Evolutionary conservation across 2,329 filamentous ascomycete species (phyloP).

Genomic region (Cytospora paraplurivora): DNA sequence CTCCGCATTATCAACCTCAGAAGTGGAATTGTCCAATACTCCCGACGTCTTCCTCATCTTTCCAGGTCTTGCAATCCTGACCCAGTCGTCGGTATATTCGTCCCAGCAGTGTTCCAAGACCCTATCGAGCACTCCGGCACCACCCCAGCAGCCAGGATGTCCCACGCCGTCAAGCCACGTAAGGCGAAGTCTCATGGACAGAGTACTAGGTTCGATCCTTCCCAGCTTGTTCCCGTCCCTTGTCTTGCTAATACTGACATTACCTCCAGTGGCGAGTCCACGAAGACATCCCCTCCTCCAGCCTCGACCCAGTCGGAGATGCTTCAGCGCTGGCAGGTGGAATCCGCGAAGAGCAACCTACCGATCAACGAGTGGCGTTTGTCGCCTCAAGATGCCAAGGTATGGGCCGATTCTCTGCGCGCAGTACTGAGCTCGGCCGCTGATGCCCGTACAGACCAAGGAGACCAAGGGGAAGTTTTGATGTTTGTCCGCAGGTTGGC

Average conservation of each 20-base stretch:
- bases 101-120: not conserved
- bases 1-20: not conserved
- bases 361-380: constrained; percentile 15
- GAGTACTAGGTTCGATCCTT: constrained; percentile 11
- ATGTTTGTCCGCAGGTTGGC: not conserved
- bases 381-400: constrained; percentile 3
- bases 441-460: constrained; percentile 15
- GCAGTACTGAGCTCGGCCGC: not conserved
- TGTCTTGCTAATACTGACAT: constrained; percentile 1
- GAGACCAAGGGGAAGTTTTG: constrained; percentile 6
- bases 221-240: not conserved
- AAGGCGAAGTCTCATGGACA: constrained; percentile 10
- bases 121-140: not conserved
- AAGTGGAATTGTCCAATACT: constrained; percentile 5
- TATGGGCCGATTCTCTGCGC: not conserved
- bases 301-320: constrained; percentile 18
- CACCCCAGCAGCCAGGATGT: constrained; percentile 16
- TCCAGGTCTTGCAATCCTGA: not conserved
- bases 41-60: not conserved
- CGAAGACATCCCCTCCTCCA: constrained; percentile 1
- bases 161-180: constrained; percentile 20
- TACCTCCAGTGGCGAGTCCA: not conserved
- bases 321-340: constrained; percentile 25
- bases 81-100: not conserved
- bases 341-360: constrained; percentile 15